These are phyloP conservation scores for Collybia sordida DNA, from an alignment of 768 basidiomycete genomes.

Conservation along the genomic window DNA sequence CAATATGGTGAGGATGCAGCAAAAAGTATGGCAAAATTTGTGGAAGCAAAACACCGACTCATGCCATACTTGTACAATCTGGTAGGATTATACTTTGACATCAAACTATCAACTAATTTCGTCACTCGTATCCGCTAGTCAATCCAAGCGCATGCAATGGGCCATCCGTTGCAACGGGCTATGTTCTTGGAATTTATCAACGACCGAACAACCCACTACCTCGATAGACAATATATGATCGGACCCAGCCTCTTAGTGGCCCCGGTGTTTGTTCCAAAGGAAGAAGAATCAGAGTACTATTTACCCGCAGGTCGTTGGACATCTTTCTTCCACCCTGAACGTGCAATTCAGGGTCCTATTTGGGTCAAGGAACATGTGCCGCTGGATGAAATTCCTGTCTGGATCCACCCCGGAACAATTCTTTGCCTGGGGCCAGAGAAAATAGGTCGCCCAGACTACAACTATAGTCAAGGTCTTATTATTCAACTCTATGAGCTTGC, in stretches of 20 bases:
- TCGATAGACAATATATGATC: slow-evolving; percentile 61
- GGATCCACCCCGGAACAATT: slow-evolving; percentile 58
- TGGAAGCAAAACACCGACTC: slow-evolving; percentile 64
- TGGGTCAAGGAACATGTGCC: slow-evolving; percentile 69
- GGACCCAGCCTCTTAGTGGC: slow-evolving; percentile 62
- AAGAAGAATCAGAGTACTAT: slow-evolving; percentile 59
- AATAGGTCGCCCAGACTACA: slow-evolving; percentile 59
- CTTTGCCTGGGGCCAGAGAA: slow-evolving; percentile 56
- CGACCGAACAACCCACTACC: slow-evolving; percentile 57
- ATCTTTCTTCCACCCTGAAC: slow-evolving; percentile 53
- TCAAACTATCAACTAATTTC: not conserved
- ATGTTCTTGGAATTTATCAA: slow-evolving; percentile 67
- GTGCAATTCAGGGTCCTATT: slow-evolving; percentile 53
- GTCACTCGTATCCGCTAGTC: slow-evolving; percentile 32
- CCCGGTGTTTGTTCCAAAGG: slow-evolving; percentile 55
- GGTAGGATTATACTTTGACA: slow-evolving; percentile 26
- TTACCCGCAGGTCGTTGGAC: slow-evolving; percentile 63
- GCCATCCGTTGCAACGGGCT: slow-evolving; percentile 59
- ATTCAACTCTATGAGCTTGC: slow-evolving; percentile 52
- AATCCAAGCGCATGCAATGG: slow-evolving; percentile 46
- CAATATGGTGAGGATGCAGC: slow-evolving; percentile 72
- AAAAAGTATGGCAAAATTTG: slow-evolving; percentile 57
- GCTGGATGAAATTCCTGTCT: slow-evolving; percentile 64
- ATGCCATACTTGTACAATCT: slow-evolving; percentile 73
- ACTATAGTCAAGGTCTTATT: slow-evolving; percentile 47